Evolutionary conservation across 345 rosid species (phyloP), one percentile per base, ranked within the genome.

Genomic region (Populus davidiana): DNA sequence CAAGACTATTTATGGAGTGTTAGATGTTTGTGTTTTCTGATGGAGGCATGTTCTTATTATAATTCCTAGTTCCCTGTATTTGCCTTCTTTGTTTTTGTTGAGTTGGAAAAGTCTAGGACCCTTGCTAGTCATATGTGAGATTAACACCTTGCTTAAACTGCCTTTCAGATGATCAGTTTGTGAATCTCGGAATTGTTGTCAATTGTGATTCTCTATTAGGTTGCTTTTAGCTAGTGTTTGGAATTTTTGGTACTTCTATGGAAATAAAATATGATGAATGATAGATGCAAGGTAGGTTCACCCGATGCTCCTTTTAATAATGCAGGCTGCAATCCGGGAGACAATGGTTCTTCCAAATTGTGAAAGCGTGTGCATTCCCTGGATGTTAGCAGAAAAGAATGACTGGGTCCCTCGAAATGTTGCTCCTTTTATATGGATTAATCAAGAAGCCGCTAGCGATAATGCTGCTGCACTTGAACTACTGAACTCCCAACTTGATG

Each of bases 321-420:
- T 79, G 79, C 87, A 96, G 99, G 85, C 85, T 8, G 79, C 87
- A 1, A 90, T 96, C 70, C 84, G 87, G 43, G 99, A 92, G 50
- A 86, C 89, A 11, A 69, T 96, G 91, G 99, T 96, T 59, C 97
- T 91, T 68, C 99, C 99, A n/a, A 96, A 96, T 82, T 87, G 91
- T 72, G 97, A 92, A 83, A 87, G 89, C 67, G 20, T 89, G 70
- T 84, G 89, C 80, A 83, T 96, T 84, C 95, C 98, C 13, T 88
- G 91, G 88, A 96, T 96, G 98, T 75, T 87, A 77, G 94, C 97
- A 6, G 97, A 96, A 71, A 91, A 92, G 79, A 85, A 96, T 77
- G 98, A 96, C 81, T 96, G 99, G 98, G 88, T 90, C 29, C 88
- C 90, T 50, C 83, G 89, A 77, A 81, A 83, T 47, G 87, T 80